Percentiles rank a stretch among this genome's conserved stretches.
Evolutionary conservation across 2,329 filamentous ascomycete species (phyloP).

Genomic region (Beauveria medogensis): DNA sequence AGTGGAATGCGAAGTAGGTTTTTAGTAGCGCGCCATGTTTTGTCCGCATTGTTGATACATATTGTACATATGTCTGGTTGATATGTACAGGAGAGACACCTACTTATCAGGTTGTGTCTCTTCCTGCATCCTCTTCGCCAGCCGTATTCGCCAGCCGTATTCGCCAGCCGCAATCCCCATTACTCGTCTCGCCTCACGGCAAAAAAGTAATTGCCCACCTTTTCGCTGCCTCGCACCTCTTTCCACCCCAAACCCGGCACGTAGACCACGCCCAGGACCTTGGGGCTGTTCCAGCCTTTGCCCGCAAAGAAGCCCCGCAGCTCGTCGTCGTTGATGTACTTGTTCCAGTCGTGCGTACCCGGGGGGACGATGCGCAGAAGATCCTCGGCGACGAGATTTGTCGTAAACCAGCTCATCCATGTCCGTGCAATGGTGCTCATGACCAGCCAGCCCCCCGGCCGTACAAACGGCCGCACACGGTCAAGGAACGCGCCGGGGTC

Average conservation of each 20-base stretch:
- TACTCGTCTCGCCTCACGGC: conserved; percentile 51
- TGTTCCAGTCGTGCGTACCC: conserved; percentile 92
- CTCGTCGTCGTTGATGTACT: conserved; percentile 88
- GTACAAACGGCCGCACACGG: conserved; percentile 64
- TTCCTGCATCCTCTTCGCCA: background rate
- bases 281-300: conserved; percentile 50
- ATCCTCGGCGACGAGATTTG: conserved; percentile 87
- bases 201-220: conserved; percentile 93
- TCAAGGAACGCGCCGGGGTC: conserved; percentile 67
- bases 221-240: conserved; percentile 71
- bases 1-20: background rate
- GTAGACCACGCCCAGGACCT: conserved; percentile 77
- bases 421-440: conserved; percentile 89
- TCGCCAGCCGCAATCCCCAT: background rate
- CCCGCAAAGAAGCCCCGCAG: conserved; percentile 48
- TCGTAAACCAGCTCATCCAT: conserved; percentile 82
- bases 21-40: background rate
- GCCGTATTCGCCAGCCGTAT: background rate
- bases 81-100: background rate
- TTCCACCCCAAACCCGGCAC: conserved; percentile 87
- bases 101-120: too few species aligned
- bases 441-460: conserved; percentile 87
- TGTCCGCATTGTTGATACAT: background rate
- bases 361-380: conserved; percentile 77
- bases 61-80: background rate